Evolutionary conservation across 768 basidiomycete species (phyloP).

Genomic region (Lyophyllum shimeji): DNA sequence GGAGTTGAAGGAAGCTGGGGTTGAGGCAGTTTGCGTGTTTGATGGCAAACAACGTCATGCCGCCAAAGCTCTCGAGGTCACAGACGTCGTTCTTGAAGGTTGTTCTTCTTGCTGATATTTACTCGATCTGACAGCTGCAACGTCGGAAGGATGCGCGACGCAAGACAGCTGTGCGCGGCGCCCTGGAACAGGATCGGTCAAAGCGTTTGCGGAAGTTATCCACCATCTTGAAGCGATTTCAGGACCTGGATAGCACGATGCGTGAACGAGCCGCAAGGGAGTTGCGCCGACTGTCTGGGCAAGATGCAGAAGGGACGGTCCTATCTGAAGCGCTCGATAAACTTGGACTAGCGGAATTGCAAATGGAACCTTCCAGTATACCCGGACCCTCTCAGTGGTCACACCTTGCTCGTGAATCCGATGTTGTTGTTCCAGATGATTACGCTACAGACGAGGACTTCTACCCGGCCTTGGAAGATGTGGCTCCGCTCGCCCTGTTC

Average conservation of each 20-base stretch:
- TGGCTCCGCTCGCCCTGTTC: background rate
- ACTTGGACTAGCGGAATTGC: background rate
- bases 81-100: conserved; percentile 11
- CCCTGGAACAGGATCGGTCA: conserved; percentile 58
- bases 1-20: conserved; percentile 57
- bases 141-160: conserved; percentile 53
- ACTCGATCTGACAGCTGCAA: conserved; percentile 39
- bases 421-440: conserved; percentile 1
- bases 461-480: background rate
- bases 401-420: conserved; percentile 4
- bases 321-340: background rate
- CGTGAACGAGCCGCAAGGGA: conserved; percentile 22
- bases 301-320: background rate
- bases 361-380: background rate
- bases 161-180: conserved; percentile 49
- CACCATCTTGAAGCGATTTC: conserved; percentile 37
- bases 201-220: conserved; percentile 48
- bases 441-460: conserved; percentile 7
- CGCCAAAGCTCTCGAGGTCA: conserved; percentile 74
- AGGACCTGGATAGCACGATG: conserved; percentile 28
- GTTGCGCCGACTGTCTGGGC: conserved; percentile 9
- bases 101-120: background rate
- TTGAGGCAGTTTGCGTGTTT: conserved; percentile 74
- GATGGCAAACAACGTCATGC: conserved; percentile 66
- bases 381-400: background rate